phyloP scores from a whole-genome alignment of 2,329 filamentous ascomycete genomes.

The Aspergillus caelatus region DNA sequence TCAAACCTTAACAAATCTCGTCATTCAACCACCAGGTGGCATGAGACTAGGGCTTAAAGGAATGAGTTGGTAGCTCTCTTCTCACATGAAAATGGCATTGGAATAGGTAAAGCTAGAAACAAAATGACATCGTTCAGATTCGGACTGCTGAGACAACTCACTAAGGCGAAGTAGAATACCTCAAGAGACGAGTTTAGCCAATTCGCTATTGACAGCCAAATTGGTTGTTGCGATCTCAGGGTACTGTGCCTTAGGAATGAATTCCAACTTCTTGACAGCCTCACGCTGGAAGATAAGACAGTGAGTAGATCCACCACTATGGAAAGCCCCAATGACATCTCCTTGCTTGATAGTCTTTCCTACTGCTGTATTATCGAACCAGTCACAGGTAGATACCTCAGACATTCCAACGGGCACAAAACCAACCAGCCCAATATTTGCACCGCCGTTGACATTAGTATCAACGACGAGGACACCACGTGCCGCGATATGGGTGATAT shows the following conservation, averaged over 20 bases:
- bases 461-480: neutral
- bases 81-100: accelerated
- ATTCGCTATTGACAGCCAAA: neutral
- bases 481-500: neutral
- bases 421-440: neutral
- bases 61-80: neutral
- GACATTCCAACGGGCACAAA: neutral
- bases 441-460: neutral
- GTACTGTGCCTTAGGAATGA: neutral
- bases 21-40: neutral
- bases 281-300: slow-evolving; percentile 8
- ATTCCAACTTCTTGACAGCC: neutral
- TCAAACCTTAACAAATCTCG: accelerated
- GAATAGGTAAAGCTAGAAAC: too few relatives aligned
- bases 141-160: accelerated
- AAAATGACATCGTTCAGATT: neutral
- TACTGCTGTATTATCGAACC: neutral
- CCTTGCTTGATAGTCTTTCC: neutral
- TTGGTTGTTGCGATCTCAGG: neutral
- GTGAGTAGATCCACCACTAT: slow-evolving; percentile 10
- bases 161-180: neutral
- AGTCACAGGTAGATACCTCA: neutral
- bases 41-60: neutral
- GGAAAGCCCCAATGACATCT: slow-evolving; percentile 8
- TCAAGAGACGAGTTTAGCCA: neutral